Evolutionary conservation across 1,284 basidiomycete species (phyloP).

Genomic region (Melampsora americana): DNA sequence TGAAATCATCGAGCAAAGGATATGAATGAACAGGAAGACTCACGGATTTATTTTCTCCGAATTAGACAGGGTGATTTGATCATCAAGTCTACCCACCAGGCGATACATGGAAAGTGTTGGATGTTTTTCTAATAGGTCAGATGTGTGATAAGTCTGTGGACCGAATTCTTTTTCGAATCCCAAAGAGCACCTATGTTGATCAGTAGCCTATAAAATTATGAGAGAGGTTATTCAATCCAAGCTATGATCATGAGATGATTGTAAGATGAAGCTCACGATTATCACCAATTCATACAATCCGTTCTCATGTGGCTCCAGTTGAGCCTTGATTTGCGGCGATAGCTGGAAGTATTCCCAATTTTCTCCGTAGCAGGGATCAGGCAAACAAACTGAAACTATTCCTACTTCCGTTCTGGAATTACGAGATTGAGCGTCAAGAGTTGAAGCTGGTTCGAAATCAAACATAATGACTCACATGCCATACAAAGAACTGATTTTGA

Average conservation of each 20-base stretch:
- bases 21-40: neutral
- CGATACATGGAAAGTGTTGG: constrained; percentile 5
- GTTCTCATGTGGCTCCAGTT: neutral
- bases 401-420: neutral
- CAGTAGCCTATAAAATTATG: neutral
- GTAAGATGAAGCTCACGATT: neutral
- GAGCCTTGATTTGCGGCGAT: neutral
- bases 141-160: constrained; percentile 4
- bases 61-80: constrained; percentile 12
- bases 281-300: neutral
- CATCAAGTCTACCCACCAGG: constrained; percentile 4
- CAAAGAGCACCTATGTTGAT: neutral
- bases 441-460: too few species aligned
- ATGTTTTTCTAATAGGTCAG: neutral
- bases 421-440: too few species aligned
- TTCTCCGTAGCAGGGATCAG: neutral
- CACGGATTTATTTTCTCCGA: constrained; percentile 18
- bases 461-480: neutral
- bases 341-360: constrained; percentile 1
- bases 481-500: neutral
- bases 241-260: too few species aligned
- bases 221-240: neutral
- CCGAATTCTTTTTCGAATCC: neutral
- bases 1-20: too few species aligned
- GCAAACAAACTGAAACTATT: neutral